phyloP scores from a whole-genome alignment of 108 stramenopile genomes.

The Skeletonema potamos region DNA sequence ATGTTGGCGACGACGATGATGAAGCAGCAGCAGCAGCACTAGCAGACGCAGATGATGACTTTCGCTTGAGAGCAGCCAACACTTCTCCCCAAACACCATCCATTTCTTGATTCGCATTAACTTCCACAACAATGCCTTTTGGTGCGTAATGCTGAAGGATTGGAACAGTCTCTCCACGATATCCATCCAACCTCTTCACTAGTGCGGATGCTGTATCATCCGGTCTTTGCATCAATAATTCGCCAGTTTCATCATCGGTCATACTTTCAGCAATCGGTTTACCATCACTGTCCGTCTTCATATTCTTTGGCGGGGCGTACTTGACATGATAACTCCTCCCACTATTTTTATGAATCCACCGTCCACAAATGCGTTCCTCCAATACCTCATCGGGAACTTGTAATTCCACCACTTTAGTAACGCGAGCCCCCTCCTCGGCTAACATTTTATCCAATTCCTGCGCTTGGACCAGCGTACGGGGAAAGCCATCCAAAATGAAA shows the following conservation, averaged over 20 bases:
- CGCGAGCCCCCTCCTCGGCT: constrained; percentile 83
- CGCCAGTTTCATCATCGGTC: constrained; percentile 94
- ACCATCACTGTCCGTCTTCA: constrained; percentile 62
- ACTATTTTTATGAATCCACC: constrained; percentile 91
- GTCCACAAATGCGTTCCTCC: constrained; percentile 96
- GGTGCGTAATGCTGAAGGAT: constrained; percentile 95
- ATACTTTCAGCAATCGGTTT: constrained; percentile 77
- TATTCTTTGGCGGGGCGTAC: constrained; percentile 91
- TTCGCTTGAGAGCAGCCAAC: constrained; percentile 58
- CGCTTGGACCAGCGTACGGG: constrained; percentile 96
- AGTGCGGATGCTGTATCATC: constrained; percentile 96
- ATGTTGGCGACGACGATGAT: constrained; percentile 15
- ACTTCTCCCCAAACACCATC: constrained; percentile 88
- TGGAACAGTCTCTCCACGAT: constrained; percentile 96
- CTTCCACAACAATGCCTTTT: constrained; percentile 74
- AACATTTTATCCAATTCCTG: constrained; percentile 93
- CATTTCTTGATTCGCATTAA: constrained; percentile 94
- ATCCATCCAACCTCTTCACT: constrained; percentile 86
- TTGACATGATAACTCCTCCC: constrained; percentile 98
- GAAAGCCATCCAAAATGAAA: constrained; percentile 99
- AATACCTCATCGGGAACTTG: constrained; percentile 93
- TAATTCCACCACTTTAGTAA: constrained; percentile 93
- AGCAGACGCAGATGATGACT: background rate
- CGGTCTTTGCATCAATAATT: constrained; percentile 91
- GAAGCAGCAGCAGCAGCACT: background rate